Percentiles rank a stretch among this genome's conserved stretches.
Evolutionary conservation across 2,329 filamentous ascomycete species (phyloP).

Genomic region (Neonectria punicea): DNA sequence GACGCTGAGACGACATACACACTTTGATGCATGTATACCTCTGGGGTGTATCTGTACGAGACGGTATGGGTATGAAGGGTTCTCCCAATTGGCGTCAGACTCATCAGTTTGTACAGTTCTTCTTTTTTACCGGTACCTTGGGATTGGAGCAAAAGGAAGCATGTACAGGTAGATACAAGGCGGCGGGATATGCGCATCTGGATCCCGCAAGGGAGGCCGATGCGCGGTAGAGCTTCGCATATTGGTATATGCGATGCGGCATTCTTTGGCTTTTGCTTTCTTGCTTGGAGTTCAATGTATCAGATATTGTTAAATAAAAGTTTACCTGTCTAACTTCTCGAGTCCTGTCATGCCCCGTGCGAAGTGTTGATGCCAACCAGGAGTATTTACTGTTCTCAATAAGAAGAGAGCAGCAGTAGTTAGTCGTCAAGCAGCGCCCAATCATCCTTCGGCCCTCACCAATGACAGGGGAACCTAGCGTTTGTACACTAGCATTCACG

Average conservation of each 20-base stretch:
- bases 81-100: not conserved
- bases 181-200: slow-evolving; percentile 18
- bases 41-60: not conserved
- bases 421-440: too few species aligned
- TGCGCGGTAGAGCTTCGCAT: slow-evolving; percentile 19
- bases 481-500: too few species aligned
- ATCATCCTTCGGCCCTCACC: not conserved
- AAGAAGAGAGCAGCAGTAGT: too few species aligned
- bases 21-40: not conserved
- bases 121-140: slow-evolving; percentile 1
- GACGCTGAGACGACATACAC: not conserved
- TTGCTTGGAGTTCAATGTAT: slow-evolving; percentile 12
- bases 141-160: slow-evolving; percentile 13
- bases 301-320: slow-evolving; percentile 9
- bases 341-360: not conserved
- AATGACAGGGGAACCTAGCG: not conserved
- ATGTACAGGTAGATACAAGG: slow-evolving; percentile 23
- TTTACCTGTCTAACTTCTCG: not conserved
- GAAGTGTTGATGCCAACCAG: not conserved
- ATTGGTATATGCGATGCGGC: slow-evolving; percentile 9
- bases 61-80: not conserved
- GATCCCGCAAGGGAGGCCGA: slow-evolving; percentile 23
- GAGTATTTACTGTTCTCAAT: not conserved
- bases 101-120: slow-evolving; percentile 6
- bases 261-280: slow-evolving; percentile 10